phyloP scores from a whole-genome alignment of 352 stramenopile species.

The Peronospora tabacina region DNA sequence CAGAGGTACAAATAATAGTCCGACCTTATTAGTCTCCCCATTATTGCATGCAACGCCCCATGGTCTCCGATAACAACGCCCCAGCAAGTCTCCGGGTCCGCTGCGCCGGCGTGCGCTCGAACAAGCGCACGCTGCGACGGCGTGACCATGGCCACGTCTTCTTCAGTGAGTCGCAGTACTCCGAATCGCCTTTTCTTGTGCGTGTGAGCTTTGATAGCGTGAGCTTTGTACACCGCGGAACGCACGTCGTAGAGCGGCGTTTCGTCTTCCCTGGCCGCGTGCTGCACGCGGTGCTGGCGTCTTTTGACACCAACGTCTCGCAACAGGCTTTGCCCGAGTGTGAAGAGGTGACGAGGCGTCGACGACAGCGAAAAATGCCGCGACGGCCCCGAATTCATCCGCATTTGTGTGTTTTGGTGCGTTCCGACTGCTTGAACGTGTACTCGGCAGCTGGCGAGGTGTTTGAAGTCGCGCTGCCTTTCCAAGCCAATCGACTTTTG shows the following conservation, averaged over 20 bases:
- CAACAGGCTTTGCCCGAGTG: no score
- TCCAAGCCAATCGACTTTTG: constrained; percentile 56
- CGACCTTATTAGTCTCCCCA: no score
- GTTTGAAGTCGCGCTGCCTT: constrained; percentile 66
- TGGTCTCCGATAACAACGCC: constrained; percentile 9
- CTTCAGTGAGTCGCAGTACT: constrained; percentile 30
- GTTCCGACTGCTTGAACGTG: constrained; percentile 58
- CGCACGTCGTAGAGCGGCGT: constrained; percentile 49
- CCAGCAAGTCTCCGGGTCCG: constrained; percentile 20
- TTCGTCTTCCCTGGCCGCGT: constrained; percentile 56
- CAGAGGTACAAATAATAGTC: not conserved
- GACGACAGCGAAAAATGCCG: constrained; percentile 5
- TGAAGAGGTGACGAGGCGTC: no score
- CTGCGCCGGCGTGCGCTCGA: constrained; percentile 26
- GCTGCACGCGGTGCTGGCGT: constrained; percentile 42
- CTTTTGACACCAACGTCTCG: no score
- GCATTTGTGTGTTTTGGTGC: constrained; percentile 60
- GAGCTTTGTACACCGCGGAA: constrained; percentile 43
- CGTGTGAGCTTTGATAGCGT: constrained; percentile 40
- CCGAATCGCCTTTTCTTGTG: constrained; percentile 31
- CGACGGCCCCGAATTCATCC: constrained; percentile 10
- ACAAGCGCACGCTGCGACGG: constrained; percentile 1
- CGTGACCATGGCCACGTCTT: constrained; percentile 15
- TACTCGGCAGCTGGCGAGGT: constrained; percentile 56
- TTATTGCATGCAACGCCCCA: not conserved